Conservation (phyloP, 768 basidiomycete genomes). For the Lactarius indigo region DNA sequence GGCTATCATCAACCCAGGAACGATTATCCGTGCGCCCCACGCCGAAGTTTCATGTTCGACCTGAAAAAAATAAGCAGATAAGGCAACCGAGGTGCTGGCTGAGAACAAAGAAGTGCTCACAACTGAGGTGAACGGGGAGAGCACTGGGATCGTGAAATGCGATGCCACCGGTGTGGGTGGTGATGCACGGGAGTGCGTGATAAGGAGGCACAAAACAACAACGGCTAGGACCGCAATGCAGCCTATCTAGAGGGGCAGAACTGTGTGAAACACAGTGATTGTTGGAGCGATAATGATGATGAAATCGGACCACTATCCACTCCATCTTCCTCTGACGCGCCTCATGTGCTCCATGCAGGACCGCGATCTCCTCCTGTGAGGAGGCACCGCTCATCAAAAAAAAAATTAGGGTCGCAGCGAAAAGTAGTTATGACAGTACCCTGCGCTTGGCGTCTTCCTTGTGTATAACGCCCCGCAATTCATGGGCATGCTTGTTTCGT, state of each 20-base stretch:
- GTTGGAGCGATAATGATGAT: conserved; percentile 14
- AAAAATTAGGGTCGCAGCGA: not conserved
- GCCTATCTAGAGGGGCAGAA: not conserved
- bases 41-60: conserved; percentile 73
- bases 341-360: conserved; percentile 6
- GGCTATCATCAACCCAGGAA: conserved; percentile 38
- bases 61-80: conserved; percentile 36
- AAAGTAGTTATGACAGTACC: conserved; percentile 35
- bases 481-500: conserved; percentile 45
- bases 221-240: conserved; percentile 19
- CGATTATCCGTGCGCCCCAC: conserved; percentile 47
- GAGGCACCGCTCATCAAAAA: conserved; percentile 44
- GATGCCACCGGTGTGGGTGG: conserved; percentile 32
- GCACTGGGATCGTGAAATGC: conserved; percentile 74
- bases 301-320: conserved; percentile 15
- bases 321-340: conserved; percentile 10
- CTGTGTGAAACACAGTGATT: not conserved
- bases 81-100: not conserved
- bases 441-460: conserved; percentile 45
- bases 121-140: conserved; percentile 77
- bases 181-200: not conserved
- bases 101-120: conserved; percentile 39
- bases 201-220: conserved; percentile 11
- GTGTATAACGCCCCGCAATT: conserved; percentile 42
- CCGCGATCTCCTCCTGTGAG: conserved; percentile 22